Conservation (phyloP, 2,329 filamentous ascomycete species). For the Parafenestella ontariensis region DNA sequence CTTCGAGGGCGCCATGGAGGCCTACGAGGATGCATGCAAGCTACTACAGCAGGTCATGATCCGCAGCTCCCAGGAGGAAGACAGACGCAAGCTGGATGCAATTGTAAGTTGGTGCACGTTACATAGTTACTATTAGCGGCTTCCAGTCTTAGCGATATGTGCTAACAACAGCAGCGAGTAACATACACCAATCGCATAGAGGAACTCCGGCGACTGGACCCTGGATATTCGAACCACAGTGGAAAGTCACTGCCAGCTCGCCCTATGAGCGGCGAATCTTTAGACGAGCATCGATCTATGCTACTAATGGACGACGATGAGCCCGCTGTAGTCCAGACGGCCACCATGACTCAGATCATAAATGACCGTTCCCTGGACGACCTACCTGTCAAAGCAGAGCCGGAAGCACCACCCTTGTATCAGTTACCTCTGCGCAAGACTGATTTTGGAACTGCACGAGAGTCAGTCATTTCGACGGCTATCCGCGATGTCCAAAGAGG, state of each 20-base stretch:
- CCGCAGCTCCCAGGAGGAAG: conserved; percentile 83
- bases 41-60: conserved; percentile 87
- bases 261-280: conserved; percentile 67
- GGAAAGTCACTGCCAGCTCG: conserved; percentile 80
- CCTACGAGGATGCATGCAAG: conserved; percentile 89
- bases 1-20: conserved; percentile 86
- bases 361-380: conserved; percentile 49
- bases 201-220: conserved; percentile 78
- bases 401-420: conserved; percentile 27
- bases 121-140: background rate
- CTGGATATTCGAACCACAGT: conserved; percentile 56
- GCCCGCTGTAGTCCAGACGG: conserved; percentile 58
- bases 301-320: conserved; percentile 47
- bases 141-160: background rate
- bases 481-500: conserved; percentile 51
- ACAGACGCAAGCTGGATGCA: conserved; percentile 87
- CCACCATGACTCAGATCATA: conserved; percentile 60
- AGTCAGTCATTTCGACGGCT: conserved; percentile 52
- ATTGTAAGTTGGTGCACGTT: conserved; percentile 72
- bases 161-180: conserved; percentile 65
- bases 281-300: conserved; percentile 49
- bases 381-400: conserved; percentile 21
- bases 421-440: conserved; percentile 45
- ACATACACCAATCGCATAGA: conserved; percentile 91
- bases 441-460: conserved; percentile 33